These are phyloP conservation scores for Leishmania lainsoni DNA, from an alignment of 208 protist genomes.

Conservation along the genomic window DNA sequence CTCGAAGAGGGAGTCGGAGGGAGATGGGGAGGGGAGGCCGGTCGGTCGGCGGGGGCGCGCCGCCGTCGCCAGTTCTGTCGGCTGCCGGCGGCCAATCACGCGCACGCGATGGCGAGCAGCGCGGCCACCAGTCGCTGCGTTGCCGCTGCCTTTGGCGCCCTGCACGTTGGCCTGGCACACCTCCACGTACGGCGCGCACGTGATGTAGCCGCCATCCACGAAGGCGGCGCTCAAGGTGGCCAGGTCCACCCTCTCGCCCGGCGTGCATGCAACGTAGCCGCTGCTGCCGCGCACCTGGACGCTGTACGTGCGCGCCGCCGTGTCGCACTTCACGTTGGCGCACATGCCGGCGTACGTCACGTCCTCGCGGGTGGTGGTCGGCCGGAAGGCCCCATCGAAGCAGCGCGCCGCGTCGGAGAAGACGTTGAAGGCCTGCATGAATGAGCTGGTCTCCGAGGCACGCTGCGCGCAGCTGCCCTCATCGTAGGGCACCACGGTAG, in stretches of 20 bases:
- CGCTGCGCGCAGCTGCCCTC: fast-evolving
- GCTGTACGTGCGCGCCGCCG: background rate
- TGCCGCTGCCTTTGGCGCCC: background rate
- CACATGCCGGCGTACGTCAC: background rate
- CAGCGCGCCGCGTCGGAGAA: constrained; percentile 3
- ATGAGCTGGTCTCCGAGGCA: no score
- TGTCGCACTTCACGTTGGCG: constrained; percentile 7
- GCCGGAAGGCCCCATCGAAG: background rate
- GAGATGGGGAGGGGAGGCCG: no score
- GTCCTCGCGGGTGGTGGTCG: no score
- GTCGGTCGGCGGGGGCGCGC: no score
- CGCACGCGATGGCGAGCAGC: no score
- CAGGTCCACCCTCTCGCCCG: background rate
- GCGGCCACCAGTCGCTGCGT: background rate
- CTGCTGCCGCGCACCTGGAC: background rate
- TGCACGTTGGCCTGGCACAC: constrained; percentile 2
- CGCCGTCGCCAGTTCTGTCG: no score
- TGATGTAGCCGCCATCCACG: background rate
- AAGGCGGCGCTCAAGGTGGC: background rate
- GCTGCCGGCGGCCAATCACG: no score
- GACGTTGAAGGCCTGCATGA: background rate
- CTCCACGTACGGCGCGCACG: constrained; percentile 1
- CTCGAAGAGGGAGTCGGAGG: no score
- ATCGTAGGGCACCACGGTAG: no score
- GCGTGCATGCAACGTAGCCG: background rate